These are phyloP conservation scores for Prunus mira DNA, from an alignment of 306 rosid species.

Conservation along the genomic window DNA sequence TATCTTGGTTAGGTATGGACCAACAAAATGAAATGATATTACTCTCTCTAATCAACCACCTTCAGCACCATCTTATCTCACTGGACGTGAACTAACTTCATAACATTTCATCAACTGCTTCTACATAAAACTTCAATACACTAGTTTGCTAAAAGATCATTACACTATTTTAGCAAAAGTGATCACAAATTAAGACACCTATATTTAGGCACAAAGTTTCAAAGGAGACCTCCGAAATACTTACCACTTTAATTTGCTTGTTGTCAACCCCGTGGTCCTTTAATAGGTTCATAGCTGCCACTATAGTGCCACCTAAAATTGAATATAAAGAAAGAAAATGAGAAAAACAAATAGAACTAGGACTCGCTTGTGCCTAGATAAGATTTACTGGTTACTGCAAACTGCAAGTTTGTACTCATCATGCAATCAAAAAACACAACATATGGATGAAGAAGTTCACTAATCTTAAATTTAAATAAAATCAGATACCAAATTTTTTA, in stretches of 20 bases:
- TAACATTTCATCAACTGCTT: constrained; percentile 4
- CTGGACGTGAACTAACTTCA: neutral
- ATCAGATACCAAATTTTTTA: neutral
- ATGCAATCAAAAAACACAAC: neutral
- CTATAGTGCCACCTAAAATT: constrained; percentile 81
- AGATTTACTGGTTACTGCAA: neutral
- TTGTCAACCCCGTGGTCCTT: constrained; percentile 71
- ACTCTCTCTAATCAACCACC: neutral
- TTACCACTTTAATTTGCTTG: constrained; percentile 87
- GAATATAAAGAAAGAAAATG: neutral
- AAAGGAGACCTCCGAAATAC: constrained; percentile 9
- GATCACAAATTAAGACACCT: neutral
- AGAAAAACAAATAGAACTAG: neutral
- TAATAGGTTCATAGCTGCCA: constrained; percentile 66
- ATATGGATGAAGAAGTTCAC: neutral
- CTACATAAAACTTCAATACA: neutral
- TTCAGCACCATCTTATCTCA: neutral
- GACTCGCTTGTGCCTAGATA: neutral
- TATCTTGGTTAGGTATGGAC: neutral
- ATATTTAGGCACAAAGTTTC: neutral
- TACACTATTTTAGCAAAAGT: neutral
- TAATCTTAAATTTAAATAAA: neutral
- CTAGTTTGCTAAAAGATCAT: neutral
- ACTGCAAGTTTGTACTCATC: neutral
- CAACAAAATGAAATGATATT: neutral